Evolutionary conservation across 371 early-diverging fungal species (phyloP).

Genomic region (Batkoa obscura): DNA sequence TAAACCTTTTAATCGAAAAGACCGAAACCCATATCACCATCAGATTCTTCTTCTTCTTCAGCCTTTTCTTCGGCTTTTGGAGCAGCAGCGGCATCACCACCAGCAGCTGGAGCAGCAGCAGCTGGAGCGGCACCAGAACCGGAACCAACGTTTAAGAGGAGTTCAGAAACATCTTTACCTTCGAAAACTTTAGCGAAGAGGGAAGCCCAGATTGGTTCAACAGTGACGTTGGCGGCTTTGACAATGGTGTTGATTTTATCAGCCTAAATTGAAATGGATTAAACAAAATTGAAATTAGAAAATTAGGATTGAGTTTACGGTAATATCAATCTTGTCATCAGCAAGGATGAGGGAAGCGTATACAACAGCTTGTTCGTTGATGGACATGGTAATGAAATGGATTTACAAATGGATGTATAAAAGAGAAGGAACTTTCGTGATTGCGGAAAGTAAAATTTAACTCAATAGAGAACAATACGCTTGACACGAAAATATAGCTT

Average conservation of each 20-base stretch:
- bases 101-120: slow-evolving; percentile 33
- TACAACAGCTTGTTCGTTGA: slow-evolving; percentile 74
- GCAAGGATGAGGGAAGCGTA: slow-evolving; percentile 96
- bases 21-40: slow-evolving; percentile 88
- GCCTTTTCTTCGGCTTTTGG: slow-evolving; percentile 38
- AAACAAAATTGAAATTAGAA: slow-evolving; percentile 4
- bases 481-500: not conserved
- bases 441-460: slow-evolving; percentile 6
- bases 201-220: slow-evolving; percentile 89
- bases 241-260: slow-evolving; percentile 84
- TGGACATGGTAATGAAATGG: slow-evolving; percentile 15
- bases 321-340: slow-evolving; percentile 90
- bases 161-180: slow-evolving; percentile 77
- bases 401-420: not conserved
- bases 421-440: not conserved
- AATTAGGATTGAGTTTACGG: slow-evolving; percentile 40
- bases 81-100: slow-evolving; percentile 25
- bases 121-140: slow-evolving; percentile 37
- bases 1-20: slow-evolving; percentile 83
- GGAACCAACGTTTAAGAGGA: slow-evolving; percentile 82
- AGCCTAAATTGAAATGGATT: slow-evolving; percentile 34
- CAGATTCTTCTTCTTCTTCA: slow-evolving; percentile 74
- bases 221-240: slow-evolving; percentile 79
- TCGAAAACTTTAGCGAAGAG: slow-evolving; percentile 96
- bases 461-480: slow-evolving; percentile 6